Evolutionary conservation across 31 red algal genomes (phyloP).

Genomic region (Endocladia muricata): DNA sequence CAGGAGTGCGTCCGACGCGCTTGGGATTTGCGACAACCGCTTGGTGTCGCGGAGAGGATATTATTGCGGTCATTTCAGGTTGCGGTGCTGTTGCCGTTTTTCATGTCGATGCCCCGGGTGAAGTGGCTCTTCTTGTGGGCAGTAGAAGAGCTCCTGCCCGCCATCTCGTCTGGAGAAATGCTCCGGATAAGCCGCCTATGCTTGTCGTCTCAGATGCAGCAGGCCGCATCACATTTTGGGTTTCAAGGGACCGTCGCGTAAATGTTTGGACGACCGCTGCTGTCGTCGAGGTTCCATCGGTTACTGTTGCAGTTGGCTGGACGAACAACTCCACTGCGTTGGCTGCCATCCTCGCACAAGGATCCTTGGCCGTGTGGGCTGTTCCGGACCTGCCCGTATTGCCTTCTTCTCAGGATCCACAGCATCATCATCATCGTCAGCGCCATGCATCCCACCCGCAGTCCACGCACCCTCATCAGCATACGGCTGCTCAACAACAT

Average conservation of each 20-base stretch:
- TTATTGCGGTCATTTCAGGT: constrained; percentile 68
- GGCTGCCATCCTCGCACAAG: constrained; percentile 51
- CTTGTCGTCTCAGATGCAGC: constrained; percentile 73
- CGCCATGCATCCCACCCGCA: no score
- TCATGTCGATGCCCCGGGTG: constrained; percentile 75
- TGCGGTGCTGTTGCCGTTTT: constrained; percentile 61
- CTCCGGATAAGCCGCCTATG: constrained; percentile 41
- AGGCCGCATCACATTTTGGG: constrained; percentile 69
- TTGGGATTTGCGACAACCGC: constrained; percentile 52
- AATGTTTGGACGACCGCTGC: constrained; percentile 69
- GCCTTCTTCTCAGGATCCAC: no score
- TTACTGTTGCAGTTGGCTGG: constrained; percentile 50
- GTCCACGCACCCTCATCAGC: no score
- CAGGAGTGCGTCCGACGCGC: constrained; percentile 37
- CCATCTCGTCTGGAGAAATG: constrained; percentile 66
- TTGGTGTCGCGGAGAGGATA: constrained; percentile 56
- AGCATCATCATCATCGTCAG: no score
- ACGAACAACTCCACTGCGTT: constrained; percentile 40
- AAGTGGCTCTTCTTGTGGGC: constrained; percentile 59
- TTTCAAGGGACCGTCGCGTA: constrained; percentile 57
- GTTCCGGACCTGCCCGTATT: constrained; percentile 26
- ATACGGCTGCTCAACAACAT: no score
- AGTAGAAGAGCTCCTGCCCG: constrained; percentile 63
- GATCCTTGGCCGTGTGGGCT: constrained; percentile 48
- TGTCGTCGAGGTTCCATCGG: constrained; percentile 19